Evolutionary conservation across 1,139 yeast species (phyloP).

Genomic region (Saccharomycopsis crataegensis): DNA sequence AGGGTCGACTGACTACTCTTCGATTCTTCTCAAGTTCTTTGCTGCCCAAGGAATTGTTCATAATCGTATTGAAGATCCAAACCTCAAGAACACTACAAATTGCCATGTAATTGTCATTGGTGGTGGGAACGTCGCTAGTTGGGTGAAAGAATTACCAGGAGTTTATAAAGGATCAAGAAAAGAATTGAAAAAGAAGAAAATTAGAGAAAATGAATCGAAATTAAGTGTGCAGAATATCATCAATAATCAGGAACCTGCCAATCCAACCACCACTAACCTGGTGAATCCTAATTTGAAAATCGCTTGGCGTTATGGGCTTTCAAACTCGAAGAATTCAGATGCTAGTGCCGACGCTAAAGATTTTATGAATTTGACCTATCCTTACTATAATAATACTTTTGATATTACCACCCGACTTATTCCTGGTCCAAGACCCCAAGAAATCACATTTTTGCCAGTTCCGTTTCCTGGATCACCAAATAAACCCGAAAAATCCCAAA

Average conservation of each 20-base stretch:
- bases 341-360: conserved; percentile 22
- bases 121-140: conserved; percentile 35
- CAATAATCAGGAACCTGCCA: background rate
- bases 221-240: conserved; percentile 62
- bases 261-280: conserved; percentile 24
- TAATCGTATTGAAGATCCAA: conserved; percentile 36
- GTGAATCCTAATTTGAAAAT: conserved; percentile 49
- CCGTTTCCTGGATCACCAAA: conserved; percentile 21
- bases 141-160: conserved; percentile 78
- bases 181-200: conserved; percentile 55
- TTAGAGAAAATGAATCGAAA: conserved; percentile 52
- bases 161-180: conserved; percentile 62
- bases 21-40: conserved; percentile 64
- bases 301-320: conserved; percentile 79
- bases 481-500: conserved; percentile 5
- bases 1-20: conserved; percentile 83
- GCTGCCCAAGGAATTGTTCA: conserved; percentile 79
- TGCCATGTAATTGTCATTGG: conserved; percentile 70
- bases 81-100: conserved; percentile 24
- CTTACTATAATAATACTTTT: conserved; percentile 59
- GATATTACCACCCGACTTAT: conserved; percentile 64
- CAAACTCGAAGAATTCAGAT: conserved; percentile 12
- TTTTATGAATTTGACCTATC: conserved; percentile 28
- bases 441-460: conserved; percentile 48
- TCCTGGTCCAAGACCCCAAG: conserved; percentile 61